Evolutionary conservation across 2,329 filamentous ascomycete genomes (phyloP).

Genomic region (Trichoderma citrinoviride): DNA sequence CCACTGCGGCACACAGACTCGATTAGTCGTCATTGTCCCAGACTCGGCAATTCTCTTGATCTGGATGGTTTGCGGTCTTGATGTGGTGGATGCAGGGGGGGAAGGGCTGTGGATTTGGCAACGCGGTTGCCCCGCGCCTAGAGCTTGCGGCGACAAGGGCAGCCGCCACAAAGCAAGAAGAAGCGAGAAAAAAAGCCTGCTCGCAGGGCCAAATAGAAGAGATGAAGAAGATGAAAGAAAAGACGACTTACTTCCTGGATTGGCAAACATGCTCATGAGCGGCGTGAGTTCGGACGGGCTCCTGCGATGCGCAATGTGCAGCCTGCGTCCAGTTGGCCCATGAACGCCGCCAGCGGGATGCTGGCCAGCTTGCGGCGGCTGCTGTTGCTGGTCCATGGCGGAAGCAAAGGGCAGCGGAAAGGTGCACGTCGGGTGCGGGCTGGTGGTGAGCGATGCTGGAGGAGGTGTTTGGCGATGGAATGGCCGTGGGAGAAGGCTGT

Average conservation of each 20-base stretch:
- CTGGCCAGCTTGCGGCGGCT: conserved; percentile 46
- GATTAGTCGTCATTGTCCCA: conserved; percentile 24
- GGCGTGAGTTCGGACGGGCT: conserved; percentile 97
- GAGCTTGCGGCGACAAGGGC: conserved; percentile 5
- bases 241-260: conserved; percentile 59
- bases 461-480: conserved; percentile 16
- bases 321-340: conserved; percentile 80
- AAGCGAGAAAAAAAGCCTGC: neutral
- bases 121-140: conserved; percentile 16
- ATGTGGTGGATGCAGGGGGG: conserved; percentile 4
- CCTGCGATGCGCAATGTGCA: conserved; percentile 95
- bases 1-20: conserved; percentile 59
- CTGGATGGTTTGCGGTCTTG: neutral
- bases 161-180: neutral
- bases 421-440: conserved; percentile 46
- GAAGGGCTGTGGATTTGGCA: neutral
- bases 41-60: neutral
- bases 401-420: conserved; percentile 45
- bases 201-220: neutral
- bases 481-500: conserved; percentile 10
- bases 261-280: conserved; percentile 86
- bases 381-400: conserved; percentile 61
- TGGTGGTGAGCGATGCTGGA: conserved; percentile 25
- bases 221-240: neutral
- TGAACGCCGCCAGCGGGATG: conserved; percentile 56